Evolutionary conservation across 768 basidiomycete species (phyloP).

Genomic region (Mycena rebaudengoi): DNA sequence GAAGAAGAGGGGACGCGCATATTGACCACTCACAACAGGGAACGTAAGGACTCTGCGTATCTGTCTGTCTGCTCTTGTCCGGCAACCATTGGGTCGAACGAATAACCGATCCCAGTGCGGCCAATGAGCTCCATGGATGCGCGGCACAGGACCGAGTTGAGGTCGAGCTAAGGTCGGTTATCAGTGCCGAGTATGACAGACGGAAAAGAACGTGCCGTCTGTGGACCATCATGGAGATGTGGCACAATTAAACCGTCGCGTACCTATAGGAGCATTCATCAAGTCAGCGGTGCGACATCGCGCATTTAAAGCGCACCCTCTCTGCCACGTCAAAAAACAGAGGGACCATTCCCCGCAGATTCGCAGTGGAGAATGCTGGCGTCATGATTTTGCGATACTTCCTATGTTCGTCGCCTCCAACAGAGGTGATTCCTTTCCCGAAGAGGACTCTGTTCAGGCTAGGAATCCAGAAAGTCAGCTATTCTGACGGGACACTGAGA

Average conservation of each 20-base stretch:
- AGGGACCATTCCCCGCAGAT: background rate
- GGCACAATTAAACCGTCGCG: background rate
- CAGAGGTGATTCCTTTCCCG: background rate
- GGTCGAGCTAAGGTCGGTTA: background rate
- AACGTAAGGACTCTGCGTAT: background rate
- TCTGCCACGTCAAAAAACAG: background rate
- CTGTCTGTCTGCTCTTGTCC: background rate
- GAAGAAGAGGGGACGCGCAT: background rate
- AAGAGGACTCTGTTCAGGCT: background rate
- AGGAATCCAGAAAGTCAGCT: background rate
- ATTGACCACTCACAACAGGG: background rate
- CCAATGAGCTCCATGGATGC: background rate
- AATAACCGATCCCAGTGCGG: background rate
- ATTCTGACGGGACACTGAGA: background rate
- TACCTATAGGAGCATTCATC: background rate
- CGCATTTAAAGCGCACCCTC: background rate
- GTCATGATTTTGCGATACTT: slow-evolving; percentile 10
- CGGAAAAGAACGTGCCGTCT: background rate
- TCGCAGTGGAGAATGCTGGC: background rate
- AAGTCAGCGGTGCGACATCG: background rate
- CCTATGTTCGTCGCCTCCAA: background rate
- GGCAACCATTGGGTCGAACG: background rate
- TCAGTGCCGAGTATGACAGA: background rate
- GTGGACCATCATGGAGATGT: background rate
- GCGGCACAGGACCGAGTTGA: background rate